phyloP scores from a whole-genome alignment of 106 monocot species.

The Phalaenopsis equestris region DNA sequence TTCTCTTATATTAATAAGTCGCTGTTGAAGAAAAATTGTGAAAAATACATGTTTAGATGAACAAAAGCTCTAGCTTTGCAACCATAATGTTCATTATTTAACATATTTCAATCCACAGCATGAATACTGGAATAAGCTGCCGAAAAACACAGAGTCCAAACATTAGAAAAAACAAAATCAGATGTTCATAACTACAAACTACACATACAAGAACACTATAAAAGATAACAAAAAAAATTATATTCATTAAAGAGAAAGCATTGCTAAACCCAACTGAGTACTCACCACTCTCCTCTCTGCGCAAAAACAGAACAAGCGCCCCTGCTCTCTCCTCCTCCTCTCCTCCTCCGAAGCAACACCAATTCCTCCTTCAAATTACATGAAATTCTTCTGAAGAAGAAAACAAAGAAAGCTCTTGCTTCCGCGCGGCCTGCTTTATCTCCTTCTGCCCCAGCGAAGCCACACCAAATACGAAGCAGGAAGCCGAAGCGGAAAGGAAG shows the following conservation, averaged over 20 bases:
- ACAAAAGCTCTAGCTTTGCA: neutral
- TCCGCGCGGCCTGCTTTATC: slow-evolving; percentile 4
- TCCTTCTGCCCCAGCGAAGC: neutral
- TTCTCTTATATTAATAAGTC: neutral
- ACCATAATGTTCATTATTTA: neutral
- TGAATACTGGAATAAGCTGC: neutral
- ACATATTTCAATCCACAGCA: neutral
- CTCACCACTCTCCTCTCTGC: slow-evolving; percentile 1
- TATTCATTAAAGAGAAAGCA: neutral
- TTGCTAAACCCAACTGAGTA: neutral
- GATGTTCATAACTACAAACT: neutral
- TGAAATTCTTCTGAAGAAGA: neutral
- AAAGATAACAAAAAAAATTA: neutral
- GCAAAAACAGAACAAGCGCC: slow-evolving; percentile 1
- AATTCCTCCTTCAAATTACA: neutral
- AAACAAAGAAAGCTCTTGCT: neutral
- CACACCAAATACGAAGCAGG: neutral
- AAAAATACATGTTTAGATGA: neutral
- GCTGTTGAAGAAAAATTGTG: neutral
- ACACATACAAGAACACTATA: neutral
- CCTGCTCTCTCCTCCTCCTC: neutral
- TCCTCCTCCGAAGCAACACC: neutral
- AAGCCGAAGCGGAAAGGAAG: neutral
- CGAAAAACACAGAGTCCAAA: neutral
- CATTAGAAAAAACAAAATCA: neutral